phyloP scores from a whole-genome alignment of 495 filamentous ascomycete genomes.

The Xylaria telfairii region DNA sequence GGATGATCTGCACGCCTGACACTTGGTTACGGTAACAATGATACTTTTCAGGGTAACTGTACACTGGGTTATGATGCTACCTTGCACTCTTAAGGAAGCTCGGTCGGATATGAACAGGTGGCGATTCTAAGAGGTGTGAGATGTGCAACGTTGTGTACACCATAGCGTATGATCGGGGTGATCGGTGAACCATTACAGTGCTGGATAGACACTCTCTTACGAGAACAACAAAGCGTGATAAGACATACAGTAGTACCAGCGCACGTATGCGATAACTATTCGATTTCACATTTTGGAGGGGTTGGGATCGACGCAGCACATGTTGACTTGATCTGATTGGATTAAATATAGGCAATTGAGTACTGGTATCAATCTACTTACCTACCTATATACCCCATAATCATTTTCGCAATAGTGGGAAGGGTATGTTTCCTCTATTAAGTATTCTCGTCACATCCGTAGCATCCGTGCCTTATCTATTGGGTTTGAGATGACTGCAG shows the following conservation, averaged over 20 bases:
- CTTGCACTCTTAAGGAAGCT: neutral
- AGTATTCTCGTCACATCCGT: constrained; percentile 12
- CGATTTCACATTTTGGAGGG: neutral
- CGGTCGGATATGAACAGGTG: neutral
- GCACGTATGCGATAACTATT: neutral
- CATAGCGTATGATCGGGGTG: neutral
- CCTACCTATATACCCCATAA: neutral
- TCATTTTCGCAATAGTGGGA: neutral
- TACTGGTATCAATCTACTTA: constrained; percentile 9
- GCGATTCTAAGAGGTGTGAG: neutral
- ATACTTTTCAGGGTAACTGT: neutral
- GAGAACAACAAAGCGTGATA: neutral
- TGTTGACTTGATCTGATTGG: neutral
- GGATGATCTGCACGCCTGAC: constrained; percentile 9
- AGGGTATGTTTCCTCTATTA: neutral
- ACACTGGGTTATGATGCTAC: neutral
- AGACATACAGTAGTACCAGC: neutral
- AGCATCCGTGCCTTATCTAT: constrained; percentile 14
- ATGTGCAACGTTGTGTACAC: neutral
- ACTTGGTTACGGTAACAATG: constrained; percentile 7
- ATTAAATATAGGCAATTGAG: neutral
- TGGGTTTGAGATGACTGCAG: neutral
- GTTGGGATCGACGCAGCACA: neutral
- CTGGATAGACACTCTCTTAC: neutral
- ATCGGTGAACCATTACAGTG: too few relatives aligned